Base-by-base conservation (phyloP, 345 rosid genomes). In the Eucalyptus tenuipes region DNA sequence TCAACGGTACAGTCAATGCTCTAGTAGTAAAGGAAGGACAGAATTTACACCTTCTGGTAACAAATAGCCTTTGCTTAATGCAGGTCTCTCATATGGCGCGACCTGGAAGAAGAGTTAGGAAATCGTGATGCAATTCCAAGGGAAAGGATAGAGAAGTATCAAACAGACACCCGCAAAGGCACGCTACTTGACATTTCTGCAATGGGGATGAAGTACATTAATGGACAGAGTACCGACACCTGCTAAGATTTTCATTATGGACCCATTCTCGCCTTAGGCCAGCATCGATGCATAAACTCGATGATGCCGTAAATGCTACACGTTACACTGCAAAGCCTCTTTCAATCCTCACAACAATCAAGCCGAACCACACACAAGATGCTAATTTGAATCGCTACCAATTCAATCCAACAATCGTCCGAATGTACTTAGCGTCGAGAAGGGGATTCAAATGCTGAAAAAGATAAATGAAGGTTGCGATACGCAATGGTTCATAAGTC, bases 61-160 rank as follows among this genome's bases (percentile, higher is more conserved):
- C 88, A 97, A 86, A 92, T 93, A 97, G 44, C 99, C 98, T 94
- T 97, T 97, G 94, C 98, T 97, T 90, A 97, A 92, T 33, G 99
- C 97, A 55, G 98, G 99, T 90, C 99, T 96, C 94, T 97, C 99
- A 86, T 97, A 97, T 44, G 99, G 98, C 31, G 98, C 93, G 89
- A 94, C 95, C 98, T 97, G 94, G 29, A 85, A 61, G 57, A 84
- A 27, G 85, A 22, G 37, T 17, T 22, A 86, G 66, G 24, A 61
- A 52, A 71, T 25, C 18, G 84, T 40, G 47, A 75, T 40, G 29
- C 84, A 75, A 75, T 75, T 75, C 84, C 84, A 75, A 75, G 42
- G 84, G 29, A 75, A 49, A 85, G 18, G 29, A 85, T 29, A 31
- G 48, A 33, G 27, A 40, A 66, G 80, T 27, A 88, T 24, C 55